phyloP scores from a whole-genome alignment of 169 alveolate species.

The Plasmodium falciparum region DNA sequence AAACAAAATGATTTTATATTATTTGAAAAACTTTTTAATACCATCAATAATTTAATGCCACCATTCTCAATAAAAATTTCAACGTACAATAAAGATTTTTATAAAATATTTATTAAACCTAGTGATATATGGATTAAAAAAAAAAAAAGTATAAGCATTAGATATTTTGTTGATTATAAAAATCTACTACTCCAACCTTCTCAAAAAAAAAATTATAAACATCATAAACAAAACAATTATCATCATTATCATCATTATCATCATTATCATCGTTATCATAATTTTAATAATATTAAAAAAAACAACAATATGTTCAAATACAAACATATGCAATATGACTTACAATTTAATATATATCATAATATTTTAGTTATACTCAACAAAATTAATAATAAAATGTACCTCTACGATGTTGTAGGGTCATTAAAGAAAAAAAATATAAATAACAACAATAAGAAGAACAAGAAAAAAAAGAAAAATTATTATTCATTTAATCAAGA shows the following conservation, averaged over 20 bases:
- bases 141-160: constrained; percentile 54
- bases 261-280: background rate
- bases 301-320: background rate
- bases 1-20: constrained; percentile 46
- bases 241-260: background rate
- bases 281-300: constrained; percentile 5
- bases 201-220: background rate
- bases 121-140: constrained; percentile 75
- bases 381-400: constrained; percentile 15
- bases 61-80: constrained; percentile 63
- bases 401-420: constrained; percentile 19
- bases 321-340: background rate
- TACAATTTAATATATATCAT: constrained; percentile 9
- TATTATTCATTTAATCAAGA: background rate
- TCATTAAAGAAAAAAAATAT: constrained; percentile 5
- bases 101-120: constrained; percentile 50
- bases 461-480: background rate
- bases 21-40: constrained; percentile 49
- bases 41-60: constrained; percentile 60
- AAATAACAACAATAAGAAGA: background rate
- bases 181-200: background rate
- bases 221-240: background rate
- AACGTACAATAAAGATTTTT: constrained; percentile 40
- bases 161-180: constrained; percentile 55
- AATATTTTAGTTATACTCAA: constrained; percentile 21